phyloP scores from a whole-genome alignment of 1,139 yeast genomes.

The Protomyces pachydermus region DNA sequence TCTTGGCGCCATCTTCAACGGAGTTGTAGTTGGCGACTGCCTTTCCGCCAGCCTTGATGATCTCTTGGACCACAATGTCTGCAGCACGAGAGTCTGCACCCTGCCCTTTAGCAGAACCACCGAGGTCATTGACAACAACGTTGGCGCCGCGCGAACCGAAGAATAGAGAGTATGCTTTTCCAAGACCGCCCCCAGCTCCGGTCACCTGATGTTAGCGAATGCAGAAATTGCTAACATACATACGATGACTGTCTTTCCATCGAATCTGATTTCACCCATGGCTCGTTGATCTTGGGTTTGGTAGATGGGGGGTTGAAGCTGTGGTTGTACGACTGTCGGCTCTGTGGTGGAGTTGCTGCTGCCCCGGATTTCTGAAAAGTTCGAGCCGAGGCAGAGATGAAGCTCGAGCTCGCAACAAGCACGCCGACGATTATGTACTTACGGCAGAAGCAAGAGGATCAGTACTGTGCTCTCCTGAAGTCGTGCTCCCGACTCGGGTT shows the following conservation, averaged over 20 bases:
- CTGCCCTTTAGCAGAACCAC: conserved; percentile 72
- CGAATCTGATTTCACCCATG: conserved; percentile 34
- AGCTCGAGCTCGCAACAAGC: too few species aligned
- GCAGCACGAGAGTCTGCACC: conserved; percentile 53
- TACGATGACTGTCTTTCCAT: conserved; percentile 33
- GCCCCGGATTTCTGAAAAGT: too few species aligned
- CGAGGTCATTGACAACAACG: conserved; percentile 81
- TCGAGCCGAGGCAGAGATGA: too few species aligned
- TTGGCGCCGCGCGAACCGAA: conserved; percentile 83
- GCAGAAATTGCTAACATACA: neutral
- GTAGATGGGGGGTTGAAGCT: too few species aligned
- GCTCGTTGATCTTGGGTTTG: neutral
- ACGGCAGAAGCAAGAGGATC: too few species aligned
- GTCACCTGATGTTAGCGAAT: conserved; percentile 76
- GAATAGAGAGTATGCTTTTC: conserved; percentile 79
- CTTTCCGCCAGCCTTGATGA: conserved; percentile 64
- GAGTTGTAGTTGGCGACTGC: conserved; percentile 96
- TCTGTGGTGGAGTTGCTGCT: too few species aligned
- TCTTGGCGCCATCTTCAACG: conserved; percentile 78
- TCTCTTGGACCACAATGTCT: conserved; percentile 82
- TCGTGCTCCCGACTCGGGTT: too few species aligned
- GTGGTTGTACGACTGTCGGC: too few species aligned
- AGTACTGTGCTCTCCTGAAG: too few species aligned
- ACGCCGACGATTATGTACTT: too few species aligned
- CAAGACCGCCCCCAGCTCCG: conserved; percentile 97